Evolutionary conservation across 768 basidiomycete genomes (phyloP), one percentile per base, ranked within the genome.

Genomic region (Macrolepiota dolichaula): DNA sequence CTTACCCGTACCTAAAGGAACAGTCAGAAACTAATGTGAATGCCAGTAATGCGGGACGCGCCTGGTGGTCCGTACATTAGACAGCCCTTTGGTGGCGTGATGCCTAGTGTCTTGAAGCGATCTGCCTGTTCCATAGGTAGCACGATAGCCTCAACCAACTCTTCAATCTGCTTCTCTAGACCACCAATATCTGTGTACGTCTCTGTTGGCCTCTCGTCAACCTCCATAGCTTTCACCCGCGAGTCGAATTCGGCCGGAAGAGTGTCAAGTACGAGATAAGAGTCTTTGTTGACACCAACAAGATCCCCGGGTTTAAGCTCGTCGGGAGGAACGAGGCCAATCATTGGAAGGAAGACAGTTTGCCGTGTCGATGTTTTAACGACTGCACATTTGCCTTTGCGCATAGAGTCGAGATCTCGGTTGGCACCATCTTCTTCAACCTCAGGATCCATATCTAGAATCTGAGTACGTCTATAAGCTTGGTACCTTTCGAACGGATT

Each of bases 1-100:
- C 80, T 99, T 99, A 59, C 97, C 97, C 47, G 97, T 98, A 66
- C 96, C 81, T 83, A 61, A 10, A 51, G 55, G 55, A 55, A 10
- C 40, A 9, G 60, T 62, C 38, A 55, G 22, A 64, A 64, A 17
- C n/a, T 36, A 58, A 49, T 64, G 19, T 42, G 51, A 40, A 32
- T 25, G 37, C 22, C 11, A 44, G 38, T 44, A 25, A 46, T 36
- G 27, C 76, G 64, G 36, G 38, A 67, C 75, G 44, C 60, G 92
- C 95, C 96, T 67, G 97, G 97, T 62, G 97, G 95, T 6, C 97
- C 97, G 69, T 98, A 98, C 97, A 99, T 99, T 62, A 99, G 75
- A 68, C 92, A 96, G 35, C 97, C 97, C 76, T 99, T 99, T 7
- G 97, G 97, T 27, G 97, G 94, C 64, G 87, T 92, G 70, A 99